Evolutionary conservation across 306 rosid genomes (phyloP), one percentile per base, ranked within the genome.

Genomic region (Rosa persica): DNA sequence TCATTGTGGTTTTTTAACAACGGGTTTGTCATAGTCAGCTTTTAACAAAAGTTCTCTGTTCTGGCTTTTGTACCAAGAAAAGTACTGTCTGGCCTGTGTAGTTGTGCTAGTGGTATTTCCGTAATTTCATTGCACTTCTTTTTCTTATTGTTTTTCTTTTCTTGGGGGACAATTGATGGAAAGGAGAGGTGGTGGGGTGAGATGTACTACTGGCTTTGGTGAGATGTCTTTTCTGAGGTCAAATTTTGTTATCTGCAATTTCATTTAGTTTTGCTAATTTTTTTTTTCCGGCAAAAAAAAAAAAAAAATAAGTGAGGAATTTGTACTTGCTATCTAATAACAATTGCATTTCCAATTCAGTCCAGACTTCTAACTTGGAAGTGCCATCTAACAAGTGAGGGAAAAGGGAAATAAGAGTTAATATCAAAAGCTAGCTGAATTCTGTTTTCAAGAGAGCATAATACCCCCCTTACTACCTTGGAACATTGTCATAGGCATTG

Each of bases 11-110:
- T 30, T 67, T 84, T 82, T 77, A 79, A 55, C 60, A 77, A 80
- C 75, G 82, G 87, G 44, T 83, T 80, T 84, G 94, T 89, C 92
- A 62, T 68, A 78, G 83, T 85, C 82, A 78, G 83, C 70, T 75
- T 81, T 89, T 84, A 69, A 22, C 82, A 70, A 79, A 83, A 80
- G 72, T 66, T 47, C 66, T n/a, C n/a, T n/a, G n/a, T n/a, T n/a
- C n/a, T n/a, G 82, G 86, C 91, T 89, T 92, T 94, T 85, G 77
- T 73, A 61, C 82, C 82, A 76, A 89, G 85, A 74, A 87, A 90
- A 80, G 90, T 74, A 90, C 83, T 71, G 36, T 72, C 69, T 76
- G 75, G 69, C 43, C 34, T 64, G 19, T 23, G 36, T 7, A 52
- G 73, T 67, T 83, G 78, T 66, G 43, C 67, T 73, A 22, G 58